Evolutionary conservation across 352 stramenopile genomes (phyloP).

Genomic region (Phytophthora quininea): DNA sequence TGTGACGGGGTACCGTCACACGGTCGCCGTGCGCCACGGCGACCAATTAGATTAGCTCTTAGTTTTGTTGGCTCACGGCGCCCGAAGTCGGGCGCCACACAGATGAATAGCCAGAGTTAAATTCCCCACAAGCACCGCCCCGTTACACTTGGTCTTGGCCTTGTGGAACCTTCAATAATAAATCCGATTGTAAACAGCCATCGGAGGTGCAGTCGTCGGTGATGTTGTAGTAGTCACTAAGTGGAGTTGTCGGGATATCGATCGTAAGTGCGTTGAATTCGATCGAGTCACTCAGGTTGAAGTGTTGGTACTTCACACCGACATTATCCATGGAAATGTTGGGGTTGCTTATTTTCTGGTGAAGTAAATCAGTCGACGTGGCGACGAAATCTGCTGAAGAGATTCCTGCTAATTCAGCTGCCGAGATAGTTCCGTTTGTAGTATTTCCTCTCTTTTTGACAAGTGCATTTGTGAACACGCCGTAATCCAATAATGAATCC

Average conservation of each 20-base stretch:
- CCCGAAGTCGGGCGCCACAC: too few species aligned
- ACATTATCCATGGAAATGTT: conserved; percentile 8
- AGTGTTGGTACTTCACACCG: conserved; percentile 1
- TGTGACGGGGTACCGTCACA: too few species aligned
- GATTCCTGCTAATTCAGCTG: not conserved
- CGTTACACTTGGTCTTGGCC: too few species aligned
- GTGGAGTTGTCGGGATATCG: conserved; percentile 8
- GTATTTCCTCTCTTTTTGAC: not conserved
- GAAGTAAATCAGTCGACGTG: conserved; percentile 1
- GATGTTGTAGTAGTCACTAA: not conserved
- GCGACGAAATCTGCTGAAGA: conserved; percentile 6
- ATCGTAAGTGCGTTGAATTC: conserved; percentile 29
- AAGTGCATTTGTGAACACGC: not conserved
- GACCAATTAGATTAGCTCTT: too few species aligned
- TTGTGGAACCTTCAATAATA: not conserved
- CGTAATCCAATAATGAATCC: not conserved
- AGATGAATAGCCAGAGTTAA: too few species aligned
- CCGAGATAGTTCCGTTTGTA: not conserved
- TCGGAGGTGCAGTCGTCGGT: conserved; percentile 1
- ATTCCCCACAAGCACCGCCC: too few species aligned
- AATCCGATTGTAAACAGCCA: not conserved
- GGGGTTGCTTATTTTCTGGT: not conserved
- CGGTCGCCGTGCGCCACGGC: too few species aligned
- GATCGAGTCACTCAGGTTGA: conserved; percentile 17
- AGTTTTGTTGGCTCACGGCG: too few species aligned